These are phyloP conservation scores for Geosmithia morbida DNA, from an alignment of 2,329 filamentous ascomycete genomes.

Conservation along the genomic window DNA sequence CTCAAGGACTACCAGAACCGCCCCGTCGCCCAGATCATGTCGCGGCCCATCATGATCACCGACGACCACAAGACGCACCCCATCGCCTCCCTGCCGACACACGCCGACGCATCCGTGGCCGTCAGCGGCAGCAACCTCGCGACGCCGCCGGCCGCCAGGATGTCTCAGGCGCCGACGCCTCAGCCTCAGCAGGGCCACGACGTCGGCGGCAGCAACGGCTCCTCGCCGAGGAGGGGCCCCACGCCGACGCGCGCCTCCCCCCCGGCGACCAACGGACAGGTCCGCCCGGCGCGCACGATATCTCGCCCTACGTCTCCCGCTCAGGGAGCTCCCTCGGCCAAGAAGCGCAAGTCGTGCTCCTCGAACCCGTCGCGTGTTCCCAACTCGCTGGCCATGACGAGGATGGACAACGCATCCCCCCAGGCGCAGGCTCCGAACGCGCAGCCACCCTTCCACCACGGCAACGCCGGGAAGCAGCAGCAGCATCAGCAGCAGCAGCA, in stretches of 20 bases:
- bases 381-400: conserved; percentile 67
- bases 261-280: not conserved
- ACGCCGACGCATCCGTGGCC: conserved; percentile 3
- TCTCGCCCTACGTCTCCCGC: conserved; percentile 65
- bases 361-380: conserved; percentile 51
- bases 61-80: conserved; percentile 88
- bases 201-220: not conserved
- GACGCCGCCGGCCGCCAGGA: not conserved
- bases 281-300: conserved; percentile 13
- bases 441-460: conserved; percentile 6
- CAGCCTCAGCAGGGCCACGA: not conserved
- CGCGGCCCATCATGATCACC: conserved; percentile 87
- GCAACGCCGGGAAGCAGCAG: conserved; percentile 6
- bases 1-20: conserved; percentile 68
- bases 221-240: not conserved
- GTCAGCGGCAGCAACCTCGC: not conserved
- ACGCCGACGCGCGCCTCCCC: not conserved
- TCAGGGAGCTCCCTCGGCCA: conserved; percentile 45
- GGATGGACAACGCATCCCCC: conserved; percentile 46
- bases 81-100: conserved; percentile 12
- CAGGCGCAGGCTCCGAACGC: not conserved
- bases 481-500: not conserved
- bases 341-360: conserved; percentile 66
- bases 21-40: conserved; percentile 71
- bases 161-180: not conserved